Percentiles rank a stretch among this genome's conserved stretches.
These are phyloP conservation scores for Sclerotinia nivalis DNA, from an alignment of 2,329 filamentous ascomycete species.

Conservation along the genomic window DNA sequence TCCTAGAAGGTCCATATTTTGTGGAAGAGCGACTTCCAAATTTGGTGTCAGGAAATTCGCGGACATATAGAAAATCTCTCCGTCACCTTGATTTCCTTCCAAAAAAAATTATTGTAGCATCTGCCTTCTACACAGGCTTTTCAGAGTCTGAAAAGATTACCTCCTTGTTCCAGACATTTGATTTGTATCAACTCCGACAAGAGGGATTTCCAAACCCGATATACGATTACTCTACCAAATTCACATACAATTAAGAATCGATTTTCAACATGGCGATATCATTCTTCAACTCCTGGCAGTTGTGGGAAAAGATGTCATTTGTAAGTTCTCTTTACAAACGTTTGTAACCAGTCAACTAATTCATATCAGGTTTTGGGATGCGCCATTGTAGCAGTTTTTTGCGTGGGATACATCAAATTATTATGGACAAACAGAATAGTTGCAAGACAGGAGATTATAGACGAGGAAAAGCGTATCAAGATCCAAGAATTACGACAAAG, in stretches of 20 bases:
- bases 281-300: slow-evolving; percentile 70
- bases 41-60: not conserved
- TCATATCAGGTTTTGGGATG: slow-evolving; percentile 65
- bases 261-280: slow-evolving; percentile 33
- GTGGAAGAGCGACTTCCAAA: slow-evolving; percentile 11
- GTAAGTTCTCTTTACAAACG: slow-evolving; percentile 54
- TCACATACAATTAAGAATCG: not conserved
- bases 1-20: not conserved
- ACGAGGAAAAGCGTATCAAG: slow-evolving; percentile 63
- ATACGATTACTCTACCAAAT: not conserved
- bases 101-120: not conserved
- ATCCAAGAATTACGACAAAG: slow-evolving; percentile 56
- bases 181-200: slow-evolving; percentile 8
- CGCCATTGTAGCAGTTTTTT: slow-evolving; percentile 69
- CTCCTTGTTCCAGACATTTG: not conserved
- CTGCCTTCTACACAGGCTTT: not conserved
- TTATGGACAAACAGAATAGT: slow-evolving; percentile 58
- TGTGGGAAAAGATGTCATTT: slow-evolving; percentile 91
- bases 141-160: slow-evolving; percentile 10
- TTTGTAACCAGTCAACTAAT: slow-evolving; percentile 19
- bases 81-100: not conserved
- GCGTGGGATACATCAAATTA: slow-evolving; percentile 67
- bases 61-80: not conserved
- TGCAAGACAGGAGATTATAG: slow-evolving; percentile 61
- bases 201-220: not conserved